A percentile compares a stretch with the other conserved stretches of the same genome.
Evolutionary conservation across 164 flowering plant species (phyloP).

Genomic region (Euptelea pleiosperma): DNA sequence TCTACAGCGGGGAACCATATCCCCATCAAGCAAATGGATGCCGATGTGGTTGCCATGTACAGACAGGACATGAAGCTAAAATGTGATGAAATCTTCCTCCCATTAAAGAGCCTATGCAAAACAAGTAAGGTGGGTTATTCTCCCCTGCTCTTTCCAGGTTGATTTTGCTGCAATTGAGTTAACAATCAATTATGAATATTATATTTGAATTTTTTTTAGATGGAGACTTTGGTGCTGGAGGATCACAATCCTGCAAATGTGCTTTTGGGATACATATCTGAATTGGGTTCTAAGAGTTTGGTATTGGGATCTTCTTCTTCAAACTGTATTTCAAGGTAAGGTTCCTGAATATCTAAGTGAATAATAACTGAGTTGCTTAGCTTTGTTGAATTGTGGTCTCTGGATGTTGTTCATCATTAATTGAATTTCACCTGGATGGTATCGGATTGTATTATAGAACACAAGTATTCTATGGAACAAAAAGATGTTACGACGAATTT

Average conservation of each 20-base stretch:
- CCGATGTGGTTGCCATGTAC: slow-evolving; percentile 50
- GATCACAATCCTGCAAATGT: slow-evolving; percentile 67
- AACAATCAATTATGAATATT: slow-evolving; percentile 4
- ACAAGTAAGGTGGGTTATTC: slow-evolving; percentile 34
- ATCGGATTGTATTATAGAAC: too few relatives aligned
- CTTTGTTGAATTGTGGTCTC: not conserved
- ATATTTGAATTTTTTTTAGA: slow-evolving; percentile 24
- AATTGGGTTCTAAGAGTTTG: slow-evolving; percentile 38
- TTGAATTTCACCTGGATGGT: not conserved
- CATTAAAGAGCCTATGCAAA: slow-evolving; percentile 53
- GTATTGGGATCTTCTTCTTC: slow-evolving; percentile 63
- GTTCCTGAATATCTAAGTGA: not conserved
- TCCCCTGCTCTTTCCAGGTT: not conserved
- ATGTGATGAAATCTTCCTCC: slow-evolving; percentile 44
- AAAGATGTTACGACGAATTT: too few relatives aligned
- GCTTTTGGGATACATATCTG: slow-evolving; percentile 51
- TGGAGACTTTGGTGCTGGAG: slow-evolving; percentile 69
- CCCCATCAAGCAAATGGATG: slow-evolving; percentile 48
- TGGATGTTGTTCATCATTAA: not conserved
- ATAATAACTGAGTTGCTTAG: not conserved
- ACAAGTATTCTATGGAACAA: too few relatives aligned
- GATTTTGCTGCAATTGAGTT: not conserved
- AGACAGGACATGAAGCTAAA: slow-evolving; percentile 48
- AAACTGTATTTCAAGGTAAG: slow-evolving; percentile 49
- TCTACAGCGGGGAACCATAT: slow-evolving; percentile 56